Evolutionary conservation across 1,139 yeast species (phyloP).

Genomic region (Debaryomyces udenii): DNA sequence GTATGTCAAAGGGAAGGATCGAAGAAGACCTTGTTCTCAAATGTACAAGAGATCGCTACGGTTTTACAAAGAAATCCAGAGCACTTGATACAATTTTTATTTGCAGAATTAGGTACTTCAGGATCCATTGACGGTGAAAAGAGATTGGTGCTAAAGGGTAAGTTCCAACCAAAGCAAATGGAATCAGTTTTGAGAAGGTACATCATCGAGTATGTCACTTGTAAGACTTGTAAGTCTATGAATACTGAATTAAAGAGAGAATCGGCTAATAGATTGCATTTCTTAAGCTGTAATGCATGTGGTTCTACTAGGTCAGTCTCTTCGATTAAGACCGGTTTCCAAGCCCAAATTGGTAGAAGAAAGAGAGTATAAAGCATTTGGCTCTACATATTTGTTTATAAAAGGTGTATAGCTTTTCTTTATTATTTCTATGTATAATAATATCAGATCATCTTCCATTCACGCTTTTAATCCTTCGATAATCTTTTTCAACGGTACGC

Average conservation of each 20-base stretch:
- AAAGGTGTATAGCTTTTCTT: constrained; percentile 8
- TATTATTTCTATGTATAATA: constrained; percentile 15
- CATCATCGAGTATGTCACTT: constrained; percentile 94
- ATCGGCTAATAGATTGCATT: constrained; percentile 92
- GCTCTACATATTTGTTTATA: constrained; percentile 4
- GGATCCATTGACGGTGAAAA: constrained; percentile 98
- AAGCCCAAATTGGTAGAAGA: constrained; percentile 88
- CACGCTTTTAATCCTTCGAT: constrained; percentile 31
- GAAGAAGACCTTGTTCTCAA: constrained; percentile 94
- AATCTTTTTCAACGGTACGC: constrained; percentile 55
- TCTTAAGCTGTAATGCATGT: constrained; percentile 97
- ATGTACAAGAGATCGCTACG: constrained; percentile 91
- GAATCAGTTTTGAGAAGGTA: constrained; percentile 96
- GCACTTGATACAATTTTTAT: constrained; percentile 93
- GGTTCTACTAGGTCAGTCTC: constrained; percentile 97
- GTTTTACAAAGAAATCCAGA: constrained; percentile 96
- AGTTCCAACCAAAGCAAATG: constrained; percentile 96
- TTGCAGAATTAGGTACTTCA: constrained; percentile 98
- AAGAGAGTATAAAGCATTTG: constrained; percentile 37
- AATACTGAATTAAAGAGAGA: constrained; percentile 96
- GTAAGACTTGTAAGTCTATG: constrained; percentile 98
- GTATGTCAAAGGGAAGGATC: constrained; percentile 95
- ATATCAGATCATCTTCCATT: constrained; percentile 9
- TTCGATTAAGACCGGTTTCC: constrained; percentile 99
- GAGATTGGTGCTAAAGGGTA: constrained; percentile 95